phyloP scores from a whole-genome alignment of 768 basidiomycete genomes.

The Termitomyces sp. region DNA sequence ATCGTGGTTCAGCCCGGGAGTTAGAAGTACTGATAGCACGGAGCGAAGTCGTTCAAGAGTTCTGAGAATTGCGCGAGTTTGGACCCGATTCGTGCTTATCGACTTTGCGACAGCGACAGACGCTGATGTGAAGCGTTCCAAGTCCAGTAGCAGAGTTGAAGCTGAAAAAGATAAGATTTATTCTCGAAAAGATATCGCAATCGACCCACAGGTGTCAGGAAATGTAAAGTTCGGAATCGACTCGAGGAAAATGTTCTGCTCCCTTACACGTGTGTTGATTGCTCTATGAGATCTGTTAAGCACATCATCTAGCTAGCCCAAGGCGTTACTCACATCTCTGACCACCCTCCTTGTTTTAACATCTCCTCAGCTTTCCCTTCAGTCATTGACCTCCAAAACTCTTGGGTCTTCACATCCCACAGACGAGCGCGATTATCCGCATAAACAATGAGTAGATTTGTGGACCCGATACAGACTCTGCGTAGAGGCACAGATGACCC shows the following conservation, averaged over 20 bases:
- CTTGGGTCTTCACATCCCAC: constrained; percentile 81
- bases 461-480: constrained; percentile 57
- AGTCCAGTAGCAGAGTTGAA: constrained; percentile 42
- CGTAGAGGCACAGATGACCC: constrained; percentile 67
- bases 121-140: constrained; percentile 48
- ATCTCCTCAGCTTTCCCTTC: constrained; percentile 74
- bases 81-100: constrained; percentile 40
- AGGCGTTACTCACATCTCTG: constrained; percentile 46
- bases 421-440: constrained; percentile 70
- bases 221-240: background rate
- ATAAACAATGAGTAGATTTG: constrained; percentile 75
- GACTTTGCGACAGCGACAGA: constrained; percentile 45
- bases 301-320: background rate
- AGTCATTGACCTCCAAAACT: constrained; percentile 82
- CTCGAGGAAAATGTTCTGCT: background rate
- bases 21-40: constrained; percentile 60
- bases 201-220: background rate
- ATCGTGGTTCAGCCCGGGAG: constrained; percentile 62
- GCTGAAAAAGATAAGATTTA: constrained; percentile 24
- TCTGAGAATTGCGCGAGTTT: constrained; percentile 35
- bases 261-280: background rate
- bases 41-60: constrained; percentile 52
- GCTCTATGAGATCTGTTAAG: constrained; percentile 7
- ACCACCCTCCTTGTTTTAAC: constrained; percentile 69
- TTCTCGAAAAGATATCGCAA: background rate